phyloP scores from a whole-genome alignment of 2,329 filamentous ascomycete genomes.

The Exophiala alcalophila region DNA sequence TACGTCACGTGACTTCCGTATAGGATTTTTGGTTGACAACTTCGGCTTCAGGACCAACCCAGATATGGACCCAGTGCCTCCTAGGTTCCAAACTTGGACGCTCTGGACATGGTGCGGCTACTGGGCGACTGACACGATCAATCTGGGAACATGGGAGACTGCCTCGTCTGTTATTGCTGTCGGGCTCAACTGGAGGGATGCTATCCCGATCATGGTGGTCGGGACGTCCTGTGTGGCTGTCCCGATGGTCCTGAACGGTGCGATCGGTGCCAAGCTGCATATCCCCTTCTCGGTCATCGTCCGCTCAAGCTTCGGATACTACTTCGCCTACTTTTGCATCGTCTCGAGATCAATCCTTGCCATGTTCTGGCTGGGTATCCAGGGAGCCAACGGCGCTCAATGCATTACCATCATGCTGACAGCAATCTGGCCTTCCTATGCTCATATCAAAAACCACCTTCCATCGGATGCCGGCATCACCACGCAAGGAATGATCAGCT shows the following conservation, averaged over 20 bases:
- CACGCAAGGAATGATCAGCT: conserved; percentile 55
- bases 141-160: conserved; percentile 52
- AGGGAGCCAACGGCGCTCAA: conserved; percentile 35
- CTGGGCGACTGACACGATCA: conserved; percentile 43
- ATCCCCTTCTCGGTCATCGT: conserved; percentile 58
- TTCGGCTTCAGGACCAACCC: conserved; percentile 50
- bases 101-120: conserved; percentile 43
- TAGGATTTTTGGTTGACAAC: too few species aligned
- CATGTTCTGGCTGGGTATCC: conserved; percentile 52
- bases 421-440: conserved; percentile 46
- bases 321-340: conserved; percentile 56
- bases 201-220: conserved; percentile 24
- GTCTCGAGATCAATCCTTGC: conserved; percentile 54
- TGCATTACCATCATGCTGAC: conserved; percentile 36
- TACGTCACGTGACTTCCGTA: too few species aligned
- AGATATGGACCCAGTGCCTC: conserved; percentile 46
- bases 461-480: conserved; percentile 53
- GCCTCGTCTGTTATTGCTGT: conserved; percentile 50
- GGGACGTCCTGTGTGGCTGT: conserved; percentile 32
- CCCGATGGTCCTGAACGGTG: conserved; percentile 49
- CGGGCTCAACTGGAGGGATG: conserved; percentile 50
- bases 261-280: conserved; percentile 47
- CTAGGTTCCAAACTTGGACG: conserved; percentile 23
- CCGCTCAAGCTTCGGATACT: conserved; percentile 57
- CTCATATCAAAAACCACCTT: conserved; percentile 52